Evolutionary conservation across 495 filamentous ascomycete species (phyloP).

Genomic region (Thermothielavioides terrestris): DNA sequence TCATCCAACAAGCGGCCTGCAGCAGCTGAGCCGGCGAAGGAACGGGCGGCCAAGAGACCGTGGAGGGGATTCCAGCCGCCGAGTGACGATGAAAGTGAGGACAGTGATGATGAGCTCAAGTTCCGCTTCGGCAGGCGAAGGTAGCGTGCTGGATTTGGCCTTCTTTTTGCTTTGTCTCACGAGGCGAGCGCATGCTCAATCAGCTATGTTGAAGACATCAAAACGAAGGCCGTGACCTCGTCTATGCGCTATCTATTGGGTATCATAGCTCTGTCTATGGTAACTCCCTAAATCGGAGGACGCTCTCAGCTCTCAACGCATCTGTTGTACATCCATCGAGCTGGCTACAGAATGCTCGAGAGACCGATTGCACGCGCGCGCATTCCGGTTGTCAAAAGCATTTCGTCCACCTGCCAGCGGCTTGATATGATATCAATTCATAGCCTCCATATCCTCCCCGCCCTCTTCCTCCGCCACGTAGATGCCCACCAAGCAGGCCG

Average conservation of each 20-base stretch:
- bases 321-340: no score
- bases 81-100: constrained; percentile 35
- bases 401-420: not conserved
- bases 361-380: no score
- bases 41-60: constrained; percentile 37
- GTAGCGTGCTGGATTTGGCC: constrained; percentile 2
- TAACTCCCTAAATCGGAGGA: no score
- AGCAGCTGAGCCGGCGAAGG: constrained; percentile 20
- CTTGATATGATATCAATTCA: constrained; percentile 47
- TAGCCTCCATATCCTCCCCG: constrained; percentile 46
- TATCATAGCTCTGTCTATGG: constrained; percentile 17
- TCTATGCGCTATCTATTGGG: constrained; percentile 21
- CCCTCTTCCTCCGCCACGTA: constrained; percentile 67
- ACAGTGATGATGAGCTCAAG: constrained; percentile 46
- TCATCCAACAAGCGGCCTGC: constrained; percentile 24
- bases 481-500: constrained; percentile 76
- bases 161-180: not conserved
- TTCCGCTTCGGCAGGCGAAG: constrained; percentile 38
- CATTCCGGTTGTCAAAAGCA: no score
- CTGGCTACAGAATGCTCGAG: no score
- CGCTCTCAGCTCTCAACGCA: no score
- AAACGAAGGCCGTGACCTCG: no score
- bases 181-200: not conserved
- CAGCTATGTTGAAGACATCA: not conserved
- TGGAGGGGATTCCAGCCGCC: constrained; percentile 24